Evolutionary conservation across 306 rosid genomes (phyloP).

Genomic region (Quercus ilex): DNA sequence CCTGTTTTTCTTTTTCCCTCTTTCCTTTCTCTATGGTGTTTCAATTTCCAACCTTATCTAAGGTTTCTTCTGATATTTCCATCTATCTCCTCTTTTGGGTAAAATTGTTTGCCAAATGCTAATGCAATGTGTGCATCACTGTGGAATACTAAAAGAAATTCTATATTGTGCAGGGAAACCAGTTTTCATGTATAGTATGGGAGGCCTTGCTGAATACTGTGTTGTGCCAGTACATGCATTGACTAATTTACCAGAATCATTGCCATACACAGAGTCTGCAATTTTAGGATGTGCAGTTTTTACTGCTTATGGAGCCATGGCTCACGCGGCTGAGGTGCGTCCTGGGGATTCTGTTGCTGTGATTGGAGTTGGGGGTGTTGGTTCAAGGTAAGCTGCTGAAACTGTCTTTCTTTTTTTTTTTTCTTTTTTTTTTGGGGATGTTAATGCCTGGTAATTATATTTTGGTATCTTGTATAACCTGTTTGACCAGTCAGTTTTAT

Average conservation of each 20-base stretch:
- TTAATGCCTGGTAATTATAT: background rate
- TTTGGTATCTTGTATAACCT: background rate
- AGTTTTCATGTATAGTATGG: constrained; percentile 89
- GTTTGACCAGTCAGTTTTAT: background rate
- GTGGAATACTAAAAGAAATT: constrained; percentile 23
- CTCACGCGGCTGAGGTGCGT: constrained; percentile 89
- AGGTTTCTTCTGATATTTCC: background rate
- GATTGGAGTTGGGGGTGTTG: constrained; percentile 93
- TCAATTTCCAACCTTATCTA: constrained; percentile 8
- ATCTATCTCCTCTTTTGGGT: background rate
- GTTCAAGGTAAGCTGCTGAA: constrained; percentile 64
- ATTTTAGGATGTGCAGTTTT: constrained; percentile 97
- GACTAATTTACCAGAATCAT: constrained; percentile 57
- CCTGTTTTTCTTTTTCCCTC: background rate
- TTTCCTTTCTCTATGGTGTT: background rate
- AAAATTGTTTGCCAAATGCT: background rate
- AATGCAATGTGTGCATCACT: background rate
- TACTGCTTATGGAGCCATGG: constrained; percentile 99
- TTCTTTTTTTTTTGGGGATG: background rate
- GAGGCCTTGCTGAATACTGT: constrained; percentile 97
- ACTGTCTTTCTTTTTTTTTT: background rate
- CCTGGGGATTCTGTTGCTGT: constrained; percentile 96
- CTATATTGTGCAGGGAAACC: constrained; percentile 66
- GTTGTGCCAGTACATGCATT: constrained; percentile 89
- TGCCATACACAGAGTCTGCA: constrained; percentile 88